Conservation (phyloP, 257 asterid genomes). For the Solanum verrucosum region DNA sequence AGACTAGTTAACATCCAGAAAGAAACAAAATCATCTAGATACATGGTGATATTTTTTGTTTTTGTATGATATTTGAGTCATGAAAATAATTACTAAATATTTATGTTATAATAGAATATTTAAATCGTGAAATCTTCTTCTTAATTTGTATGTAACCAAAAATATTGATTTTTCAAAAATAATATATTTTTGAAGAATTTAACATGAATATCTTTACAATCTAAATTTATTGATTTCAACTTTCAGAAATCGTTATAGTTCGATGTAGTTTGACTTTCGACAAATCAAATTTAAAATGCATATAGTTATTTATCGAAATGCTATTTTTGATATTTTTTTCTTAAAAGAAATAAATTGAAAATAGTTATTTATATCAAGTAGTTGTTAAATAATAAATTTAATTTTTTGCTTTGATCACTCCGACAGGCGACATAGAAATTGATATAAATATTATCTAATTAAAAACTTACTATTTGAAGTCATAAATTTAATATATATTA, state of each 20-base stretch:
- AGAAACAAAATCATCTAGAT: not conserved
- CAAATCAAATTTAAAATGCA: not conserved
- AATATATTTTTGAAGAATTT: no score
- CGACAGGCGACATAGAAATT: not conserved
- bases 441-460: not conserved
- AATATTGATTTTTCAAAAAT: no score
- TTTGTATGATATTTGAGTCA: no score
- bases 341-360: not conserved
- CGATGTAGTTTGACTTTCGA: not conserved
- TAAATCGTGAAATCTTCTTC: no score
- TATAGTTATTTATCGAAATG: not conserved
- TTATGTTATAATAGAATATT: no score
- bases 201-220: no score
- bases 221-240: no score
- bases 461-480: not conserved
- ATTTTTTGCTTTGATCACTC: not conserved
- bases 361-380: not conserved
- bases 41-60: not conserved
- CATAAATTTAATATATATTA: not conserved
- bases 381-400: not conserved
- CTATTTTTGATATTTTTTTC: not conserved
- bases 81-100: no score
- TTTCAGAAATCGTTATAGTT: no score
- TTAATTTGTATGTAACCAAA: no score
- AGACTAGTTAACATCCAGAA: not conserved